phyloP scores from a whole-genome alignment of 2,329 filamentous ascomycete genomes.

The Fusarium graminum region DNA sequence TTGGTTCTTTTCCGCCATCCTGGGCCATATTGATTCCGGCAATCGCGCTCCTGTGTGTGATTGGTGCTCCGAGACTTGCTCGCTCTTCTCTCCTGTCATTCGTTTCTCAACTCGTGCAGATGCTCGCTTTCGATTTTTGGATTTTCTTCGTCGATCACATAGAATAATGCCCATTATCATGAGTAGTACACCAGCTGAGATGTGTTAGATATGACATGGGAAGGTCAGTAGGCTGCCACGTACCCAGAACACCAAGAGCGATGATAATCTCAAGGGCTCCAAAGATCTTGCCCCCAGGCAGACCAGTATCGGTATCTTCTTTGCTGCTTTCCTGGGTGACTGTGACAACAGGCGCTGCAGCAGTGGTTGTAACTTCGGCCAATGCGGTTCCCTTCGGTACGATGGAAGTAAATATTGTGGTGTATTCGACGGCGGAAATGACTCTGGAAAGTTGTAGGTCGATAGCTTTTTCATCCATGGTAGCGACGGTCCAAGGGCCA shows the following conservation, averaged over 20 bases:
- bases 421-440: constrained; percentile 42
- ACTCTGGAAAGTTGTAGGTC: constrained; percentile 42
- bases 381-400: constrained; percentile 28
- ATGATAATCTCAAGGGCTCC: constrained; percentile 41
- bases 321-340: constrained; percentile 18
- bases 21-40: constrained; percentile 28
- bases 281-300: constrained; percentile 19
- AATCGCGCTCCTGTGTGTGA: constrained; percentile 3
- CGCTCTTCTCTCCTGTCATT: constrained; percentile 16
- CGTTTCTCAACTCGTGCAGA: not conserved
- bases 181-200: constrained; percentile 17
- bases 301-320: not conserved
- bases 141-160: constrained; percentile 35
- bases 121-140: constrained; percentile 30
- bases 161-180: constrained; percentile 35
- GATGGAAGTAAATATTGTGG: constrained; percentile 45
- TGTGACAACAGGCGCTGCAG: constrained; percentile 18
- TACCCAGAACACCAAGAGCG: constrained; percentile 41
- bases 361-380: constrained; percentile 11
- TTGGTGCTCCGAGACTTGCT: not conserved
- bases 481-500: not conserved
- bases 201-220: not conserved
- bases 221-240: rapidly evolving
- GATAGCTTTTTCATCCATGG: constrained; percentile 32
- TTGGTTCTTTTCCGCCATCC: constrained; percentile 34